These are phyloP conservation scores for Fonsecaea pedrosoi DNA, from an alignment of 2,329 filamentous ascomycete genomes.

Conservation along the genomic window DNA sequence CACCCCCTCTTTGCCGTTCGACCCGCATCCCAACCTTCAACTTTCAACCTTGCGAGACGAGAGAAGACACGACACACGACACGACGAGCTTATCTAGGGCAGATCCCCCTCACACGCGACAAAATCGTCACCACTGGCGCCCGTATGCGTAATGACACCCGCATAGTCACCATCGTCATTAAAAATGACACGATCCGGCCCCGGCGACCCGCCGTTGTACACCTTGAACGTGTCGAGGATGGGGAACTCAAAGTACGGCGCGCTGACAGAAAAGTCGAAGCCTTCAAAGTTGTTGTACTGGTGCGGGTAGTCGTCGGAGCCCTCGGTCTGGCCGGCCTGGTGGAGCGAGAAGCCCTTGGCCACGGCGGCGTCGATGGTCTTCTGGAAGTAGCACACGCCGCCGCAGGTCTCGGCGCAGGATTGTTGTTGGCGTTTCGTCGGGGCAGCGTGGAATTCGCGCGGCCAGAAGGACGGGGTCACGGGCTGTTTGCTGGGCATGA, in stretches of 20 bases:
- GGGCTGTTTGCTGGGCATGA: slow-evolving; percentile 17
- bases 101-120: slow-evolving; percentile 59
- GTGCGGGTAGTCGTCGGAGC: slow-evolving; percentile 62
- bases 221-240: slow-evolving; percentile 56
- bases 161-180: slow-evolving; percentile 63
- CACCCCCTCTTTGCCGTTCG: too few relatives aligned
- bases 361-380: slow-evolving; percentile 58
- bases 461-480: slow-evolving; percentile 26
- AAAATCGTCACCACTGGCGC: slow-evolving; percentile 71
- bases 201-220: slow-evolving; percentile 68
- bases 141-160: slow-evolving; percentile 73
- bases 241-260: slow-evolving; percentile 70
- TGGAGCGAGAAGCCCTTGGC: slow-evolving; percentile 61
- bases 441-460: slow-evolving; percentile 31
- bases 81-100: too few relatives aligned
- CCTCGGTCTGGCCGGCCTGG: slow-evolving; percentile 45
- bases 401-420: slow-evolving; percentile 62
- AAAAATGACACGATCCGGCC: slow-evolving; percentile 71
- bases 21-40: neutral
- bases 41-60: too few relatives aligned
- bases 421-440: slow-evolving; percentile 42
- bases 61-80: too few relatives aligned
- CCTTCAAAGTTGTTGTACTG: slow-evolving; percentile 68
- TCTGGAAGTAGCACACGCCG: slow-evolving; percentile 57
- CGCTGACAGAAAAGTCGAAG: slow-evolving; percentile 63